A percentile compares a stretch with the other conserved stretches of the same genome.
Conservation (phyloP, 768 basidiomycete genomes). For the Chiua virens region DNA sequence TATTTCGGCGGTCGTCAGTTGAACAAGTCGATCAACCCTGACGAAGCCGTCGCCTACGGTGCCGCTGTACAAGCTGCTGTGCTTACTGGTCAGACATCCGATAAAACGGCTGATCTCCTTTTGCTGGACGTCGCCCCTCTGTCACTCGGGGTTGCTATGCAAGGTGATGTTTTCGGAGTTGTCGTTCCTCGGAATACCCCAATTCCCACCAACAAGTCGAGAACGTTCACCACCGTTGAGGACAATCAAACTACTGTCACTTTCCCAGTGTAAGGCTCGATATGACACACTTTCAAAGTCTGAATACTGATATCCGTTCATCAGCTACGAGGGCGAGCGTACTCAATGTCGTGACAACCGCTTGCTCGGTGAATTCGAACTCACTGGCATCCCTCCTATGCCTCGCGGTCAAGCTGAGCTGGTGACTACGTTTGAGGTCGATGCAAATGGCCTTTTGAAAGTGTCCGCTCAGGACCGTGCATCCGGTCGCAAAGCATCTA, state of each 20-base stretch:
- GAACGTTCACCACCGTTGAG: conserved; percentile 99
- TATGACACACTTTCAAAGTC: background rate
- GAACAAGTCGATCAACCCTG: conserved; percentile 99
- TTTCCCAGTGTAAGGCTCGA: conserved; percentile 83
- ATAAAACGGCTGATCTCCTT: conserved; percentile 97
- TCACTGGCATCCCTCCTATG: conserved; percentile 98
- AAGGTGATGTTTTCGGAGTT: conserved; percentile 99
- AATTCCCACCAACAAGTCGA: conserved; percentile 98
- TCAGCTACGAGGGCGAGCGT: conserved; percentile 96
- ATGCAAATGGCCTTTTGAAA: conserved; percentile 99
- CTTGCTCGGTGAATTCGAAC: conserved; percentile 98
- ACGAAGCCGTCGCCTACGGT: conserved; percentile 99
- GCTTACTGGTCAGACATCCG: conserved; percentile 97
- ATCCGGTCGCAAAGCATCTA: conserved; percentile 98
- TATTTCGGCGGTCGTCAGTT: conserved; percentile 97
- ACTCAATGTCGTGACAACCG: conserved; percentile 99
- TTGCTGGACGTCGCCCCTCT: conserved; percentile 98
- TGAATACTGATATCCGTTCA: conserved; percentile 8
- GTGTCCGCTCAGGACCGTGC: conserved; percentile 98
- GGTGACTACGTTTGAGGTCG: conserved; percentile 98
- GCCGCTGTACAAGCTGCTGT: conserved; percentile 99
- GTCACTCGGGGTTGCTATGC: conserved; percentile 99
- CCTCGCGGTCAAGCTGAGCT: conserved; percentile 99
- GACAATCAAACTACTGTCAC: conserved; percentile 99
- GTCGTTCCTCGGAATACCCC: conserved; percentile 99